Conservation (phyloP, 805 yeast genomes). For the Yarrowia sp. region DNA sequence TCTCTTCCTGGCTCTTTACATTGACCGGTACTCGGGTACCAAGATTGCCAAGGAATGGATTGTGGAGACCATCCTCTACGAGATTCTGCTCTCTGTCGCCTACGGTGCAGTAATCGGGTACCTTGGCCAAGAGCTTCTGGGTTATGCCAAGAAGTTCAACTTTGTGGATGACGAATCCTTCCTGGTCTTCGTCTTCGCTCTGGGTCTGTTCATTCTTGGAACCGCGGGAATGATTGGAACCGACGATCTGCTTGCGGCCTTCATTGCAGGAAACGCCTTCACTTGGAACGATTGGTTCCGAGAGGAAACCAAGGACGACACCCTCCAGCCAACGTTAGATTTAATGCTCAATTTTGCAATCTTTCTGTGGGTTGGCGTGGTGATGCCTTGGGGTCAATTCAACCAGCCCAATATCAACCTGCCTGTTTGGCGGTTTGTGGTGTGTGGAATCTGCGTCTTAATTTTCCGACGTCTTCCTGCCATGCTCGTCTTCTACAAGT, state of each 20-base stretch:
- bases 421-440: slow-evolving; percentile 39
- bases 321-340: slow-evolving; percentile 63
- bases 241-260: slow-evolving; percentile 68
- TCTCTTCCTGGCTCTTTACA: slow-evolving; percentile 54
- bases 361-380: slow-evolving; percentile 67
- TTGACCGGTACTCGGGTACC: slow-evolving; percentile 50
- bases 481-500: slow-evolving; percentile 47
- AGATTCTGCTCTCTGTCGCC: slow-evolving; percentile 52
- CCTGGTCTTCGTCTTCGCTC: slow-evolving; percentile 51
- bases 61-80: slow-evolving; percentile 56
- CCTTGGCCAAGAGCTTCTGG: slow-evolving; percentile 49
- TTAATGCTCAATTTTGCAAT: slow-evolving; percentile 61
- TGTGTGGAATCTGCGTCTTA: slow-evolving; percentile 37
- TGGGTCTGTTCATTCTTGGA: slow-evolving; percentile 56
- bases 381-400: slow-evolving; percentile 66
- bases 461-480: slow-evolving; percentile 40
- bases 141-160: slow-evolving; percentile 49
- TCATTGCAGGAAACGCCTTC: slow-evolving; percentile 69
- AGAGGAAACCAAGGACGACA: slow-evolving; percentile 55
- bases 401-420: slow-evolving; percentile 37
- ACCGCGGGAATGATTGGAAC: slow-evolving; percentile 64
- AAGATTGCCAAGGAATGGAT: slow-evolving; percentile 63
- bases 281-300: slow-evolving; percentile 65
- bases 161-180: slow-evolving; percentile 63
- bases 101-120: slow-evolving; percentile 55